phyloP scores from a whole-genome alignment of 495 filamentous ascomycete species.

The Lichenothelia convexa region DNA sequence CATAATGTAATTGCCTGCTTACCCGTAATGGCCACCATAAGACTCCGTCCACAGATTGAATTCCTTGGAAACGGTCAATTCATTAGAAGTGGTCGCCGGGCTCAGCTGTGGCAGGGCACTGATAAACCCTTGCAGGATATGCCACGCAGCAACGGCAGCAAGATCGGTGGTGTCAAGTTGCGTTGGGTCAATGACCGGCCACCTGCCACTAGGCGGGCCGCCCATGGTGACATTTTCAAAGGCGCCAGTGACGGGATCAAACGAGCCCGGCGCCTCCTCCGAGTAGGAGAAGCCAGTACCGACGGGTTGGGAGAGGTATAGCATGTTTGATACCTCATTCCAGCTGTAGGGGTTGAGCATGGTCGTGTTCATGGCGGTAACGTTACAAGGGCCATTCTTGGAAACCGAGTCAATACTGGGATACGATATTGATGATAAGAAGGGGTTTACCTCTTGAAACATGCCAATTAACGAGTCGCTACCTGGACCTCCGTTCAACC shows the following conservation, averaged over 20 bases:
- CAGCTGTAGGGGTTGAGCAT: conserved; percentile 45
- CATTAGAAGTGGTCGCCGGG: conserved; percentile 14
- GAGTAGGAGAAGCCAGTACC: conserved; percentile 43
- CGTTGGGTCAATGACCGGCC: conserved; percentile 21
- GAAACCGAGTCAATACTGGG: conserved; percentile 15
- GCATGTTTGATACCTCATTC: conserved; percentile 55
- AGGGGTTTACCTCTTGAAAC: conserved; percentile 41
- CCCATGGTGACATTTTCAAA: conserved; percentile 25
- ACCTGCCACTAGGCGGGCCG: conserved; percentile 22
- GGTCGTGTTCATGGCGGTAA: conserved; percentile 33
- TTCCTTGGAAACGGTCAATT: conserved; percentile 28
- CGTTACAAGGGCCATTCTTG: conserved; percentile 33
- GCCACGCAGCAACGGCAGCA: conserved; percentile 26
- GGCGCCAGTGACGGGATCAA: conserved; percentile 19
- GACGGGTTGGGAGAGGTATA: conserved; percentile 54
- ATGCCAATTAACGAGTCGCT: conserved; percentile 50
- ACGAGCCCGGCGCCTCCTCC: conserved; percentile 18
- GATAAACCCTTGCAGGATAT: conserved; percentile 28
- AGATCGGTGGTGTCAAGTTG: conserved; percentile 28
- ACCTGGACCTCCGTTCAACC: conserved; percentile 33
- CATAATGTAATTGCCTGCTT: conserved; percentile 5
- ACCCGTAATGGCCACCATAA: conserved; percentile 30
- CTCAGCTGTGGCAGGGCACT: conserved; percentile 20
- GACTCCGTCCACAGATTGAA: conserved; percentile 43
- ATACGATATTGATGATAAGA: too few relatives aligned